These are phyloP conservation scores for Thermomyces lanuginosus DNA, from an alignment of 2,329 filamentous ascomycete species.

Conservation along the genomic window DNA sequence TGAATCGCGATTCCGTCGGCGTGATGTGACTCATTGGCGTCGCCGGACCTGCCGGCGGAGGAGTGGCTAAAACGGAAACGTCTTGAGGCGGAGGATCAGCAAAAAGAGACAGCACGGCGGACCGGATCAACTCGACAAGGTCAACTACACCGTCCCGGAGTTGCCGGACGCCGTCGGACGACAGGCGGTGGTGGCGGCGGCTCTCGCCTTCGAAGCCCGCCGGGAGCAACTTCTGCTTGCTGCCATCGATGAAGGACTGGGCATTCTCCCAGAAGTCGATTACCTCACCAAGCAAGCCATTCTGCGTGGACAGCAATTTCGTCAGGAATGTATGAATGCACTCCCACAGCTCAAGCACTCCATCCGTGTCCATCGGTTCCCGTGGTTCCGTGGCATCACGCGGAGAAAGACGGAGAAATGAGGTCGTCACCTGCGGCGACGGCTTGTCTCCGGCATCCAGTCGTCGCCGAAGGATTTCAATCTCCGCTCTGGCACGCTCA, in stretches of 20 bases:
- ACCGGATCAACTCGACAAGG: slow-evolving; percentile 66
- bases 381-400: slow-evolving; percentile 48
- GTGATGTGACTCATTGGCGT: slow-evolving; percentile 44
- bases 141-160: slow-evolving; percentile 66
- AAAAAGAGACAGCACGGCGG: slow-evolving; percentile 68
- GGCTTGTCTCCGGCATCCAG: slow-evolving; percentile 61
- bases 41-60: slow-evolving; percentile 49
- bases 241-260: slow-evolving; percentile 76
- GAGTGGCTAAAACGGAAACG: slow-evolving; percentile 72
- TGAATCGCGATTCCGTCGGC: slow-evolving; percentile 56
- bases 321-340: slow-evolving; percentile 61
- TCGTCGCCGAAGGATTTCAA: slow-evolving; percentile 73
- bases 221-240: slow-evolving; percentile 63
- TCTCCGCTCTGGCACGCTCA: slow-evolving; percentile 77
- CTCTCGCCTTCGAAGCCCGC: slow-evolving; percentile 69
- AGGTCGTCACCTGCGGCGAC: slow-evolving; percentile 49
- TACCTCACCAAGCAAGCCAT: slow-evolving; percentile 74
- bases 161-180: slow-evolving; percentile 50
- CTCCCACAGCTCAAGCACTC: slow-evolving; percentile 85
- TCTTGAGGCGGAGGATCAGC: slow-evolving; percentile 79
- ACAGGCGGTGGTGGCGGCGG: slow-evolving; percentile 62
- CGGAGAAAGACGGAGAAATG: slow-evolving; percentile 58
- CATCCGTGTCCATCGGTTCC: slow-evolving; percentile 55
- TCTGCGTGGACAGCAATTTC: slow-evolving; percentile 53
- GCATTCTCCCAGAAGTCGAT: slow-evolving; percentile 89